These are phyloP conservation scores for Juglanconis juglandina DNA, from an alignment of 2,329 filamentous ascomycete species.

Conservation along the genomic window DNA sequence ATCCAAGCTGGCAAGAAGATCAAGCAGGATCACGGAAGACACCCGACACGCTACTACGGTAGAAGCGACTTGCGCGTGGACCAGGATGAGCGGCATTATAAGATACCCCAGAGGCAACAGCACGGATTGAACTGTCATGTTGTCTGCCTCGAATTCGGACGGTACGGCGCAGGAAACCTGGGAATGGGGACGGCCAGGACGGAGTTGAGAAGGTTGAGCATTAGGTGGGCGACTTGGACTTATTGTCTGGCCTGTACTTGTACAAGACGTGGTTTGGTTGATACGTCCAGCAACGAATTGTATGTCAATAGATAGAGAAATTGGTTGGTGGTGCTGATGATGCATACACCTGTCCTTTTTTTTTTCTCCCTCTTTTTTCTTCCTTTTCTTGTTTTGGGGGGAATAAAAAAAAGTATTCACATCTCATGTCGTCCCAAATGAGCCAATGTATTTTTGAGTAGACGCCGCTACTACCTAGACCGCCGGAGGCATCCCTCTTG, in stretches of 20 bases:
- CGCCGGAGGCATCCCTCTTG: background rate
- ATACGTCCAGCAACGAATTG: too few species aligned
- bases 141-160: background rate
- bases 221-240: too few species aligned
- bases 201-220: too few species aligned
- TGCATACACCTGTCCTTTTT: too few species aligned
- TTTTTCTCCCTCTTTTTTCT: too few species aligned
- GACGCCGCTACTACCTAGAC: background rate
- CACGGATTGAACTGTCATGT: background rate
- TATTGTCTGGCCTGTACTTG: too few species aligned
- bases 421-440: background rate
- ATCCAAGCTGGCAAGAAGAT: background rate
- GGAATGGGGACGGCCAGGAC: background rate
- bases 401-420: background rate
- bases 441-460: background rate
- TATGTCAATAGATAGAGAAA: too few species aligned
- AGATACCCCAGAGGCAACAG: background rate
- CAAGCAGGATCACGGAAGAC: background rate
- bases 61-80: background rate
- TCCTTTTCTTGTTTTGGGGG: too few species aligned
- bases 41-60: background rate
- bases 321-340: too few species aligned
- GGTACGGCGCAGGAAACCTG: background rate
- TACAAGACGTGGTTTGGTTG: too few species aligned
- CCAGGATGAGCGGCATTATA: background rate